Base-by-base conservation (phyloP, 1,284 basidiomycete genomes). In the Golubevia sp. region DNA sequence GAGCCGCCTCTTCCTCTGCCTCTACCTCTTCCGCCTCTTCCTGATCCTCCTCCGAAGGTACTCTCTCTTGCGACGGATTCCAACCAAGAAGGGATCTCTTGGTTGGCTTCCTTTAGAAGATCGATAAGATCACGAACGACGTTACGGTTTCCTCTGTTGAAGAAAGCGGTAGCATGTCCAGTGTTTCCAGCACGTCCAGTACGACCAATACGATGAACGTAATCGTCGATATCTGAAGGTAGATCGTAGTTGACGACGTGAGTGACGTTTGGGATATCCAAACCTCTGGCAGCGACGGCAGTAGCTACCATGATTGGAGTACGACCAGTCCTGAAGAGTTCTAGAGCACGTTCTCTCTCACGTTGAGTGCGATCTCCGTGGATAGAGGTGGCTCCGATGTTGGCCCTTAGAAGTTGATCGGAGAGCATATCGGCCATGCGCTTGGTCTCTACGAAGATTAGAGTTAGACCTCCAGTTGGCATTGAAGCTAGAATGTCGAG, bases 211-310 rank as follows among this genome's bases (percentile, higher is more conserved):
- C 80, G 77, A 72, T 83, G 80, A 23, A 83, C 80, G 60, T 83
- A 83, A 67, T 83, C 80, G 60, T 83, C 80, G 54, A 83, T 74
- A 62, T 83, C 80, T 21, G 76, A 74, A 44, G 80, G 80, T 52
- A 83, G 67, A 64, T 83, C 80, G 73, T 83, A 83, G 76, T 83
- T 83, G 64, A 83, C 73, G 25, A 83, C 80, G 71, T 83, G 80
- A 44, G 80, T 83, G 44, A 83, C 80, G 62, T 83, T 83, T 66
- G 80, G 80, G 56, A 83, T 83, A 69, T 83, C 80, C 62, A 83
- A 74, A 73, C 80, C 80, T 68, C 80, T 77, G n/a, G 80, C 79
- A n/a, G 80, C 80, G 56, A 83, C 80, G 30, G 80, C 80, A 11
- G 80, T 83, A 20, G 80, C 80, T 49, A 83, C 80, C 76, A 83